Conservation (phyloP, 805 yeast genomes). For the Barnettozyma wickerhamii region DNA sequence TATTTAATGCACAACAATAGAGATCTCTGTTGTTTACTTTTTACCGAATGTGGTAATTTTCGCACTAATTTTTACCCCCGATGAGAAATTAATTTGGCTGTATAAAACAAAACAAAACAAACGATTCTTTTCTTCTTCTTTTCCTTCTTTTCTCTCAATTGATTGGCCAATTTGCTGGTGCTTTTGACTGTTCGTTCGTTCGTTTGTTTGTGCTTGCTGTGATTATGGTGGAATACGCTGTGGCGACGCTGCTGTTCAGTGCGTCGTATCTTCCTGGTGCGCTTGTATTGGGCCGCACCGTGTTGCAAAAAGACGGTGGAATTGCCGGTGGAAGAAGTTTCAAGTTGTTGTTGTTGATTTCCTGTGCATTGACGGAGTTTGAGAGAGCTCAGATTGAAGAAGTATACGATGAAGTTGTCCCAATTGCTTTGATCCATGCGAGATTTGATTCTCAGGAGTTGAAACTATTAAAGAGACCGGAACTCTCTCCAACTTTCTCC, state of each 20-base stretch:
- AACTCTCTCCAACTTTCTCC: constrained; percentile 45
- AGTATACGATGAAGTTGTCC: constrained; percentile 26
- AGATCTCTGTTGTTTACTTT: constrained; percentile 4
- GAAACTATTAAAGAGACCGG: constrained; percentile 43
- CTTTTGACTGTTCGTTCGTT: neutral
- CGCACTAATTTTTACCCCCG: neutral
- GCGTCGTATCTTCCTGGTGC: constrained; percentile 55
- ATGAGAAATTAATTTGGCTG: too few species aligned
- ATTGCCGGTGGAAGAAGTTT: constrained; percentile 2
- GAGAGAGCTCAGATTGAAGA: constrained; percentile 12
- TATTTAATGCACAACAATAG: too few species aligned
- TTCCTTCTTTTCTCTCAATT: neutral
- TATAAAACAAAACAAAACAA: too few species aligned
- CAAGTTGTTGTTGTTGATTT: constrained; percentile 21
- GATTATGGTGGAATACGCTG: constrained; percentile 29
- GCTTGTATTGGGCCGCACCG: constrained; percentile 41
- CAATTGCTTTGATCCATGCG: constrained; percentile 23
- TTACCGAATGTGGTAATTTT: constrained; percentile 3
- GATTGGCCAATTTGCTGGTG: neutral
- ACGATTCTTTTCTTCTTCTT: neutral
- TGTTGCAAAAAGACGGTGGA: constrained; percentile 20
- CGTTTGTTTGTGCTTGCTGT: neutral
- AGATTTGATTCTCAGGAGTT: constrained; percentile 23
- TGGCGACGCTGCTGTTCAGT: constrained; percentile 45
- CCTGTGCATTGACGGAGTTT: constrained; percentile 15